Evolutionary conservation across 1,284 basidiomycete species (phyloP), one percentile per base, ranked within the genome.

Genomic region (Phylloporus gajari): DNA sequence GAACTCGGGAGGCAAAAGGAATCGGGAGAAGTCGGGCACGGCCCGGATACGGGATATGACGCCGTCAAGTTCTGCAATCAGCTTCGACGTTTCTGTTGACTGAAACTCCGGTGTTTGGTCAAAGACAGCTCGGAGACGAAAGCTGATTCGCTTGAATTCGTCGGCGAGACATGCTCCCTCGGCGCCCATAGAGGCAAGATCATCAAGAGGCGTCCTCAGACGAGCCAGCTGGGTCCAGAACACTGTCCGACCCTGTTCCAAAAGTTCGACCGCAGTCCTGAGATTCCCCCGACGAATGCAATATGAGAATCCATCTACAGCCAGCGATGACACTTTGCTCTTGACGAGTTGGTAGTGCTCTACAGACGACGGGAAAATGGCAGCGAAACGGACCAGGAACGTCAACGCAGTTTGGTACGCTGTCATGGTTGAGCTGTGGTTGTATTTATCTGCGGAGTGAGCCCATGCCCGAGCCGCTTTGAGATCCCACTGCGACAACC

Each of bases 1-100:
- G 65, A 78, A 82, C 11, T 78, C 66, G 38, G 68, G 65, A 5
- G 80, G 70, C 12, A 73, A 65, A 30, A 82, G 68, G 42, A 73
- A 73, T 12, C 72, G 59, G 30, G 71, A 56, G 53, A 69, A 64
- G 5, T 72, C 75, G 3, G 70, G 63, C 1, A 74, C 25, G 2
- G 32, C 25, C 15, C 72, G 72, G 65, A 73, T 70, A 15, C 44
- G 68, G 12, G 61, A 61, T 59, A 53, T 75, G 42, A 73, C 42
- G 9, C 35, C 58, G 3, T 73, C 48, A 3, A 74, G 65, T 30
- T 73, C 48, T 40, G 53, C 25, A 35, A 53, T 62, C 19, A 73
- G 42, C 27, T 46, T 58, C 35, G 60, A 65, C 4, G 68, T 67
- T 40, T 58, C 38, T 30, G n/a, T 21, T 12, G 51, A 46, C 63